Evolutionary conservation across 2,329 filamentous ascomycete species (phyloP), one percentile per base, ranked within the genome.

Genomic region (Paecilomyces formosus): DNA sequence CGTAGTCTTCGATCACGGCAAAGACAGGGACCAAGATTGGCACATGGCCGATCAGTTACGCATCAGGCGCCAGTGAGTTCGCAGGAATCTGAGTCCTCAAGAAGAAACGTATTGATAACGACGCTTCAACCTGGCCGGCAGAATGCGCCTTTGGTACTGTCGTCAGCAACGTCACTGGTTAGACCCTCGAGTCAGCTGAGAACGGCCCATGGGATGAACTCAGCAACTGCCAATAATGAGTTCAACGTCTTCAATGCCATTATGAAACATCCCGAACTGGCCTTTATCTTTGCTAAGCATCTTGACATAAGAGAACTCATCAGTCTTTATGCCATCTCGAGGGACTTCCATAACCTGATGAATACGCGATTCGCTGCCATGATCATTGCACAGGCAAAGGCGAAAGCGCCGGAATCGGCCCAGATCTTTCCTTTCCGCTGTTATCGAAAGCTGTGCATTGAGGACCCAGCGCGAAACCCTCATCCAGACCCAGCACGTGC

Each of bases 241-340:
- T 62, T 60, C 58, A 62, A 57, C 53, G 45, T 57, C 26, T 58
- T 61, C 39, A 45, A 58, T 30, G 55, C 58, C n/a, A 51, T 70
- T 35, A 18, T 63, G 6, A 28, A 55, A 7, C 55, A 64, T 26
- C 57, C 80, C 3, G 82, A 85, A 56, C 72, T 90, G 3, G 72
- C 81, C 52, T 74, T 86, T 53, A 74, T 81, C 54, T 66, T 89
- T 7, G 80, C 81, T 59, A 78, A 79, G 62, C 76, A 82, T 59
- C 78, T 90, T 21, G 69, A 72, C 7, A 72, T 83, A 0, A 67
- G 74, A 13, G 84, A 87, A 56, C 76, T 92, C 6, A 69, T 91
- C 60, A 80, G 76, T 52, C 78, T 92, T 33, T 90, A 88, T 76
- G 77, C 81, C 63, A 82, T 85, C 63, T 88, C 83, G 69, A 82